Conservation (phyloP, 371 early-diverging fungal genomes). For the Actinomortierella wolfii region DNA sequence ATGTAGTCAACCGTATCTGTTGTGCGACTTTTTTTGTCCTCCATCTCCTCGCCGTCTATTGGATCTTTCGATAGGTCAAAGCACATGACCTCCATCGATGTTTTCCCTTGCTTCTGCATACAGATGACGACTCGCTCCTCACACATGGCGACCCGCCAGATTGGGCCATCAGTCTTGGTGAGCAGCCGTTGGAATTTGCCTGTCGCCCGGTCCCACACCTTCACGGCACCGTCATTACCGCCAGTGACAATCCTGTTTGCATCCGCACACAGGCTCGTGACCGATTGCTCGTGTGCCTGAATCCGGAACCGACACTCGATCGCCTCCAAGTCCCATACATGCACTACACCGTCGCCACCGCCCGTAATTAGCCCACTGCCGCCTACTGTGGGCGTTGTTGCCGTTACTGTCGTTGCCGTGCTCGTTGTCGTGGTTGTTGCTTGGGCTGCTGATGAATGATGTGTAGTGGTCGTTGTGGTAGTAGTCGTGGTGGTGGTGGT, state of each 20-base stretch:
- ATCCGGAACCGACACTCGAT: slow-evolving; percentile 71
- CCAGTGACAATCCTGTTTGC: slow-evolving; percentile 81
- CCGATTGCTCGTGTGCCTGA: slow-evolving; percentile 81
- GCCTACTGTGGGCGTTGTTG: slow-evolving; percentile 49
- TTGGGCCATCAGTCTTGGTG: slow-evolving; percentile 60
- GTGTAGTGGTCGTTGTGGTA: too few species aligned
- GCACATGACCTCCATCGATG: slow-evolving; percentile 48
- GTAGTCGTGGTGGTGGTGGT: too few species aligned
- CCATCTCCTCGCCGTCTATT: too few species aligned
- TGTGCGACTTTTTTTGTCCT: too few species aligned
- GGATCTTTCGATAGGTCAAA: slow-evolving; percentile 30
- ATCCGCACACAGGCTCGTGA: slow-evolving; percentile 89
- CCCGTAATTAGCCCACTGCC: slow-evolving; percentile 69
- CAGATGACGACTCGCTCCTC: slow-evolving; percentile 67
- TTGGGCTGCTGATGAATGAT: too few species aligned
- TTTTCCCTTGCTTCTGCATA: slow-evolving; percentile 54
- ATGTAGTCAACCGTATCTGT: too few species aligned
- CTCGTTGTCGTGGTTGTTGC: too few species aligned
- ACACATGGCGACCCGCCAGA: slow-evolving; percentile 68
- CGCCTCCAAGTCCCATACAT: slow-evolving; percentile 85
- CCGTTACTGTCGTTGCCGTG: too few species aligned
- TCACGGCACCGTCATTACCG: slow-evolving; percentile 85
- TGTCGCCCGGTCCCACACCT: slow-evolving; percentile 82
- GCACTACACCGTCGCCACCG: slow-evolving; percentile 85
- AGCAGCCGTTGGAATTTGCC: slow-evolving; percentile 76